These are phyloP conservation scores for Daedalea quercina DNA, from an alignment of 768 basidiomycete genomes.

Conservation along the genomic window DNA sequence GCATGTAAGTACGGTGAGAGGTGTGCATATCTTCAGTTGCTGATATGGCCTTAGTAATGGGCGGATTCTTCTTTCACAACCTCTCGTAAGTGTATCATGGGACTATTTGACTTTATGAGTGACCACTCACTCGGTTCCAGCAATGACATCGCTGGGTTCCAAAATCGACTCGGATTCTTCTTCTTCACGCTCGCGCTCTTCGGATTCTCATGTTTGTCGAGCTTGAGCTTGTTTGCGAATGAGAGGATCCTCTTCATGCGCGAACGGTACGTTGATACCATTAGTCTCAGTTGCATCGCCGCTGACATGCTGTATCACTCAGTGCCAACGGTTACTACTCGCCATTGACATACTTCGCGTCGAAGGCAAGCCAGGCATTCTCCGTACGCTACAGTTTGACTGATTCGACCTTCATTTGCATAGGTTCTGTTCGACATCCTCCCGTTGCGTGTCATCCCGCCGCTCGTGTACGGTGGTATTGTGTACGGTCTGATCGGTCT, in stretches of 20 bases:
- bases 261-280: conserved; percentile 61
- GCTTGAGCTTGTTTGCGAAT: conserved; percentile 88
- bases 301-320: conserved; percentile 4
- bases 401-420: neutral
- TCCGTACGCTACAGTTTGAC: neutral
- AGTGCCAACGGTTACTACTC: conserved; percentile 98
- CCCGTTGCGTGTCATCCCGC: conserved; percentile 90
- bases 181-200: conserved; percentile 97
- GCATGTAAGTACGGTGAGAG: conserved; percentile 53
- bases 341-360: conserved; percentile 92
- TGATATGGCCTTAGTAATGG: conserved; percentile 51
- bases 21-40: conserved; percentile 7
- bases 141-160: conserved; percentile 95
- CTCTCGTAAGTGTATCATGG: conserved; percentile 50
- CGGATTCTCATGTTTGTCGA: conserved; percentile 94
- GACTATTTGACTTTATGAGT: neutral
- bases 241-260: conserved; percentile 97
- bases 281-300: neutral
- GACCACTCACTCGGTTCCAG: conserved; percentile 23
- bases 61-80: conserved; percentile 89
- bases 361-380: conserved; percentile 55
- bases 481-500: conserved; percentile 93
- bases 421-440: conserved; percentile 95
- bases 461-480: conserved; percentile 92
- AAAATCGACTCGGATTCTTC: conserved; percentile 91